Evolutionary conservation across 306 rosid species (phyloP).

Genomic region (Acacia confusa): DNA sequence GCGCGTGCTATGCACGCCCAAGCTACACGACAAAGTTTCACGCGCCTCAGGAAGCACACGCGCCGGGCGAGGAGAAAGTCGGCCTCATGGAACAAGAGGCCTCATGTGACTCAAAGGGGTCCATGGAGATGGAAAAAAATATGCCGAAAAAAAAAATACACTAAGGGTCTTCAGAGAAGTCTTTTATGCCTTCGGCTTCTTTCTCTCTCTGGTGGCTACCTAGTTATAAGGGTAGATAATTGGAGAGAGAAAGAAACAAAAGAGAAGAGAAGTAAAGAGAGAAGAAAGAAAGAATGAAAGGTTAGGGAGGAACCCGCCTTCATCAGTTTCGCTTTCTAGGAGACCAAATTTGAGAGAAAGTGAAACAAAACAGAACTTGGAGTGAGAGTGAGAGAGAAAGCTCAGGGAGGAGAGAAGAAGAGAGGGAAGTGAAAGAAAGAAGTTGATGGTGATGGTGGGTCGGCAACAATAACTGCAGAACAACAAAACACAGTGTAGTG

Average conservation of each 20-base stretch:
- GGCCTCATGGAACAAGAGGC: constrained; percentile 33
- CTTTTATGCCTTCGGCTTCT: constrained; percentile 39
- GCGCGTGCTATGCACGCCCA: constrained; percentile 24
- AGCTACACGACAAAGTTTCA: background rate
- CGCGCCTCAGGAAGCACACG: constrained; percentile 22
- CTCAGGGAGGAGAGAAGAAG: background rate
- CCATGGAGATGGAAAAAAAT: constrained; percentile 2
- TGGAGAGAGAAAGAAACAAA: constrained; percentile 55
- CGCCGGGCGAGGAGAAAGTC: background rate
- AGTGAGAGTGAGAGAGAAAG: background rate
- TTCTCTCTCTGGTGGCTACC: background rate
- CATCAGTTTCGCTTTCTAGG: constrained; percentile 48
- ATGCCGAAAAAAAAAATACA: background rate
- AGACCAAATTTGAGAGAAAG: constrained; percentile 35
- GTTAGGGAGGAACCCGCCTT: constrained; percentile 47
- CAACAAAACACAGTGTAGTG: background rate
- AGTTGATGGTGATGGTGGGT: constrained; percentile 10
- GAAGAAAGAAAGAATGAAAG: constrained; percentile 4
- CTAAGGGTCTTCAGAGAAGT: constrained; percentile 34
- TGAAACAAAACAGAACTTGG: constrained; percentile 24
- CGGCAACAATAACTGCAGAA: background rate
- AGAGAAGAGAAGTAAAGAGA: constrained; percentile 14
- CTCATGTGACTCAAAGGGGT: constrained; percentile 54
- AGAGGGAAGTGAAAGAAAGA: background rate
- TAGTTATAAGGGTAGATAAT: constrained; percentile 49